phyloP scores from a whole-genome alignment of 371 early-diverging fungal species.

The Mortierella sp. region DNA sequence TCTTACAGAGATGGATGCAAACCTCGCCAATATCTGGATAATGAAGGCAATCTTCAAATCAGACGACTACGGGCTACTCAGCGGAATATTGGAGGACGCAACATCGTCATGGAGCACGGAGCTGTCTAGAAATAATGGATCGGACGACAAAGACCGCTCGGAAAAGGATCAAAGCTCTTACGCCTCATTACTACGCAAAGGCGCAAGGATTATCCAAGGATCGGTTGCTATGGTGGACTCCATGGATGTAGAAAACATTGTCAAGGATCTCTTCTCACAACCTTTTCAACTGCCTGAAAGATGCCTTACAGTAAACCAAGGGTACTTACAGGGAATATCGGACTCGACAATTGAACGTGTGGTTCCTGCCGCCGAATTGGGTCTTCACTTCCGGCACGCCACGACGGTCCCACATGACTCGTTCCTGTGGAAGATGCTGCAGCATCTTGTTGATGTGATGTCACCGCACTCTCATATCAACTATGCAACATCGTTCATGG shows the following conservation, averaged over 20 bases:
- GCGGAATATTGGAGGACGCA: conserved; percentile 66
- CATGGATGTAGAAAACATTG: conserved; percentile 37
- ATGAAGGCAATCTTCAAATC: conserved; percentile 67
- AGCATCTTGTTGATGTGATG: conserved; percentile 62
- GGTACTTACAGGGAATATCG: background rate
- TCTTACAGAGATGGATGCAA: conserved; percentile 68
- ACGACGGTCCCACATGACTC: conserved; percentile 72
- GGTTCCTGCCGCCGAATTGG: conserved; percentile 54
- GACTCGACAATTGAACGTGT: conserved; percentile 3
- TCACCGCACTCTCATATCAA: conserved; percentile 58
- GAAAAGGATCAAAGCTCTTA: conserved; percentile 25
- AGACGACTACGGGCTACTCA: conserved; percentile 65
- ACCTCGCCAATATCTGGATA: conserved; percentile 70
- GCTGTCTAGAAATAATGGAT: conserved; percentile 42
- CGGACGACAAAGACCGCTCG: background rate
- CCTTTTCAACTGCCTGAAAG: background rate
- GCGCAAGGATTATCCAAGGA: conserved; percentile 47
- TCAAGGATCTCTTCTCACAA: conserved; percentile 14
- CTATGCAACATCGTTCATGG: conserved; percentile 63
- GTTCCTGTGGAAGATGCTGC: conserved; percentile 75
- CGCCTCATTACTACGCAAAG: conserved; percentile 30
- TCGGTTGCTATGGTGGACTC: conserved; percentile 48
- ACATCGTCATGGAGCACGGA: conserved; percentile 72
- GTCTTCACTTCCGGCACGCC: conserved; percentile 62
- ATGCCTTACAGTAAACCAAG: background rate